Evolutionary conservation across 139 green algal species (phyloP), one percentile per base, ranked within the genome.

Genomic region (Chlamydomonas applanata): DNA sequence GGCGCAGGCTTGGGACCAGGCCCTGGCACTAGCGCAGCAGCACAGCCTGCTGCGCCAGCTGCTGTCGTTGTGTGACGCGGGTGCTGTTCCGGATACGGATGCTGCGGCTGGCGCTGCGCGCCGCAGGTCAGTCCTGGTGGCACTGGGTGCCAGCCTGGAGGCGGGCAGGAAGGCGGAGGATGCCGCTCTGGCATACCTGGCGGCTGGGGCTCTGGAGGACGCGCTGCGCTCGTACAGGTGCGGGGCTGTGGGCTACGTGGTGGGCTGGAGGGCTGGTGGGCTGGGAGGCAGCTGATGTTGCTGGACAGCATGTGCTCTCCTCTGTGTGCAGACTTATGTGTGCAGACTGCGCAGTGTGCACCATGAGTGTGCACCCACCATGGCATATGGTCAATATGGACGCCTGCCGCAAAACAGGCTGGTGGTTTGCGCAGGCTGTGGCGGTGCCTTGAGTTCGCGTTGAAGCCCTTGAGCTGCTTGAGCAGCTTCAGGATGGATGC

Each of bases 1-100:
- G 4, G 65, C 57, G 0, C 62, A 69, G 20, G 81, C 91, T 69
- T 92, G 94, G 36, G 69, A 84, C 2, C 69, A 79, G 40, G 75
- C 91, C 9, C 76, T 98, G 30, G 56, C 73, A 14, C 82, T 97
- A 24, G 93, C 91, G 0, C 53, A 60, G 13, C 78, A 91, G 19
- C 82, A 91, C 24, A 83, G 84, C 19, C 75, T 96, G 79, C 82
- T 98, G 68, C 74, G 92, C 64, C 78, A 91, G 77, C 82, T 97
- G 68, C 77, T 96, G 57, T 27, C 61, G 14, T 76, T 93, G 24
- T 73, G 84, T 56, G 56, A 82, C 27, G 34, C 27, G 27, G 63
- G 80, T 24, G 20, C 69, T 34, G 45, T 49, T 11, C 40, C 40
- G 11, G 11, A 7, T 11, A 49, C 11, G 11, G 40, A 49, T 49